phyloP scores from a whole-genome alignment of 2,329 filamentous ascomycete genomes.

The Fusarium secorum region DNA sequence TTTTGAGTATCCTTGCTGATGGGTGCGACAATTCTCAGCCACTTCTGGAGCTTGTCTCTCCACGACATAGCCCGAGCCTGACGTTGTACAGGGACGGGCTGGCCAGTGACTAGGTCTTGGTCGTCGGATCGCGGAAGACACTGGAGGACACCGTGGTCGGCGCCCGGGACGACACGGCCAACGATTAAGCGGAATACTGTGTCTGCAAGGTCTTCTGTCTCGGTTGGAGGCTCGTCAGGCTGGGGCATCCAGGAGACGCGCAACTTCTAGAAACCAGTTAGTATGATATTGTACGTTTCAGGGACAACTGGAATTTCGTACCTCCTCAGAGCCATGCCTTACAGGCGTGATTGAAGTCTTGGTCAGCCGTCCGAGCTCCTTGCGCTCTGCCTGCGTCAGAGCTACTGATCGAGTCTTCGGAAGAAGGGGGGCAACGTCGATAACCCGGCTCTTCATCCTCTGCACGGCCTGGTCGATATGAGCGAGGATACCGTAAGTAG shows the following conservation, averaged over 20 bases:
- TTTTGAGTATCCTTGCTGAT: constrained; percentile 16
- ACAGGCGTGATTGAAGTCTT: constrained; percentile 42
- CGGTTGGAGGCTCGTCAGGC: constrained; percentile 14
- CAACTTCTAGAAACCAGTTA: constrained; percentile 40
- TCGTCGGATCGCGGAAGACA: constrained; percentile 28
- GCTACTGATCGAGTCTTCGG: constrained; percentile 3
- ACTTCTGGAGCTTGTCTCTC: constrained; percentile 46
- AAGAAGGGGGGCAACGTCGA: constrained; percentile 39
- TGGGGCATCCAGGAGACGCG: constrained; percentile 55
- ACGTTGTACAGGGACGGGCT: constrained; percentile 41
- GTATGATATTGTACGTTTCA: background rate
- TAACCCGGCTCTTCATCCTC: constrained; percentile 36
- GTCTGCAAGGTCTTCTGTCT: constrained; percentile 53
- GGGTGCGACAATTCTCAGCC: constrained; percentile 43
- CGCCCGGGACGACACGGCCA: constrained; percentile 27
- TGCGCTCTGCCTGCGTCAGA: constrained; percentile 36
- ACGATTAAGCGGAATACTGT: constrained; percentile 57
- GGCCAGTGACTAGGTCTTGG: background rate
- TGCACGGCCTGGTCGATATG: constrained; percentile 46
- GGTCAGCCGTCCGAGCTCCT: constrained; percentile 46
- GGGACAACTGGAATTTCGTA: constrained; percentile 16
- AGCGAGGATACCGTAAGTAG: constrained; percentile 46
- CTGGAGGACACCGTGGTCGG: constrained; percentile 24
- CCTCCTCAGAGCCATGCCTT: constrained; percentile 18
- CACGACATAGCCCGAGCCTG: constrained; percentile 47